phyloP scores from a whole-genome alignment of 179 eudicot genomes.

The Kewa caespitosa region DNA sequence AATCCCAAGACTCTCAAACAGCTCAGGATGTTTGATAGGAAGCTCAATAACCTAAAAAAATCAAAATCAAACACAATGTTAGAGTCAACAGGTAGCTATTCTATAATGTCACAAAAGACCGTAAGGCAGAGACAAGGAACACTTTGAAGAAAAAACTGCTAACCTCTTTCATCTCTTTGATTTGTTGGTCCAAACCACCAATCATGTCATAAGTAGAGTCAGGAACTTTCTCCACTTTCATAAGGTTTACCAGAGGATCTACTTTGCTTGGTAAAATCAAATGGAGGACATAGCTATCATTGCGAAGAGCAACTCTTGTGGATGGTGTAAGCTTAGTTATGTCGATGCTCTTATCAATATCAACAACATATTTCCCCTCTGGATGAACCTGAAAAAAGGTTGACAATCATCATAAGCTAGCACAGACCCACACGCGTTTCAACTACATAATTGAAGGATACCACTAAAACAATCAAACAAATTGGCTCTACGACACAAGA shows the following conservation, averaged over 20 bases:
- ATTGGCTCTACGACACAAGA: background rate
- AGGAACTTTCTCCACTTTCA: slow-evolving; percentile 96
- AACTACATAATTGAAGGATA: background rate
- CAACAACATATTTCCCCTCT: slow-evolving; percentile 88
- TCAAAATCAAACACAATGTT: background rate
- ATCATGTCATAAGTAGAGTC: slow-evolving; percentile 95
- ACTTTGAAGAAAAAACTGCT: background rate
- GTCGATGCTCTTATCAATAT: slow-evolving; percentile 81
- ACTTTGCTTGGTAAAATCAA: slow-evolving; percentile 82
- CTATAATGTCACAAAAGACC: background rate
- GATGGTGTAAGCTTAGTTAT: slow-evolving; percentile 83
- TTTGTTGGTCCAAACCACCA: slow-evolving; percentile 94
- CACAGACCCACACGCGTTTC: background rate
- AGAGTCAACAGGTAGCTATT: background rate
- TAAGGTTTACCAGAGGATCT: slow-evolving; percentile 85
- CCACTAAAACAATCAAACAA: background rate
- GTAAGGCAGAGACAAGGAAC: background rate
- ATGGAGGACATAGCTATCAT: slow-evolving; percentile 87
- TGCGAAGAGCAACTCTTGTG: slow-evolving; percentile 78
- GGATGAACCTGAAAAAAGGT: slow-evolving; percentile 67
- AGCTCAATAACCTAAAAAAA: slow-evolving; percentile 76
- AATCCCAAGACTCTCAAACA: slow-evolving; percentile 91
- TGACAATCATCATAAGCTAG: background rate
- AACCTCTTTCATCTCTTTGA: slow-evolving; percentile 94
- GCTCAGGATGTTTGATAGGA: slow-evolving; percentile 87